Evolutionary conservation across 2,329 filamentous ascomycete genomes (phyloP), one percentile per base, ranked within the genome.

Genomic region (Aspergillus puulaauensis): DNA sequence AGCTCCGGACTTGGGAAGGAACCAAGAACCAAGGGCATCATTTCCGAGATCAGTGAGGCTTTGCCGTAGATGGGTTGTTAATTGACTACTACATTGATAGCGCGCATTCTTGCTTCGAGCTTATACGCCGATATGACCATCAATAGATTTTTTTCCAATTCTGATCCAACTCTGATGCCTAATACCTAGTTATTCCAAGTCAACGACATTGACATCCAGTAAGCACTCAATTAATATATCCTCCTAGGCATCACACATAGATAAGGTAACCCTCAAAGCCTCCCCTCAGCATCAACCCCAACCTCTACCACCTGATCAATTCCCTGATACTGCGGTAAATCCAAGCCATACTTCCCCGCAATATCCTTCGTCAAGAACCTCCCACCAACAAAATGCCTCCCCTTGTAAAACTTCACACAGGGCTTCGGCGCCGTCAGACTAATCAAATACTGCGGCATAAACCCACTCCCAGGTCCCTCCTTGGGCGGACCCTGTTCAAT

Each of bases 401-500:
- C 95, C 61, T 80, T 86, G 74, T 96, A 99, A 72, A 86, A 86
- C 73, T 88, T 89, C 6, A 91, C 89, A 60, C 96, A 79, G 6
- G 93, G 93, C 77, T 99, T 99, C 3, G 95, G 92, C 9, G 95
- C 95, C 48, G 93, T 96, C 69, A 99, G 79, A 71, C 91, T 96
- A 64, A 99, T 87, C 57, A 99, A 79, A 19, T 88, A 87, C 35
- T 83, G 80, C 63, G 95, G 95, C 78, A 90, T 87, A 70, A 96
- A 98, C 4, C 82, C 86, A 67, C 88, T 88, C 1, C 92, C 93
- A 0, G 90, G 82, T 0, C 91, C 93, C 1, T 86, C 84, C 52
- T 81, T 77, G 11, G 93, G 92, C 8, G 93, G 93, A 0, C 95
- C 95, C 11, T 81, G 80, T 69, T 96, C 90, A 56, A 99, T 96